These are phyloP conservation scores for Volvox reticuliferus DNA, from an alignment of 139 green algal genomes.

Conservation along the genomic window DNA sequence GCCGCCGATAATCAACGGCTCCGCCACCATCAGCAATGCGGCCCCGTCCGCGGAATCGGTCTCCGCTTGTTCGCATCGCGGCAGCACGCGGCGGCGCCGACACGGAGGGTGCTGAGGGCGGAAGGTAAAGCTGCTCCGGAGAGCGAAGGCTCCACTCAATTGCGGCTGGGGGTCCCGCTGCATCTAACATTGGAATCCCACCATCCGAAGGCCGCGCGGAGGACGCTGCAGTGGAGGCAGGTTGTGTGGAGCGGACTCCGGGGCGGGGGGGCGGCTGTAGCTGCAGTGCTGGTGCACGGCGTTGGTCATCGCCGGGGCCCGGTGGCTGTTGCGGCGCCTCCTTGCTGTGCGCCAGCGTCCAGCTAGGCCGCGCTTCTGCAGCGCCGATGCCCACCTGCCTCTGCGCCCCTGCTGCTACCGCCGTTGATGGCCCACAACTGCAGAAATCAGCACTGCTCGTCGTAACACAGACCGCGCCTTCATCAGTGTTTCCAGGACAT, in stretches of 20 bases:
- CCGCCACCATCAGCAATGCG: background rate
- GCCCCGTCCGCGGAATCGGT: background rate
- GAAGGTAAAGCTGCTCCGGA: slow-evolving; percentile 7
- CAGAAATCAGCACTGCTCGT: too few species aligned
- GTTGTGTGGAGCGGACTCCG: background rate
- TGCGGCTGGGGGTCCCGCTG: background rate
- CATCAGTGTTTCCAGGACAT: too few species aligned
- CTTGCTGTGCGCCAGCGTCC: background rate
- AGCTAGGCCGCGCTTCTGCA: background rate
- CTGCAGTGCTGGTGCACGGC: background rate
- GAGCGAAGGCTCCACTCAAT: background rate
- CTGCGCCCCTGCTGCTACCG: background rate
- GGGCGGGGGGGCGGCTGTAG: background rate
- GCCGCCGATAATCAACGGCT: too few species aligned
- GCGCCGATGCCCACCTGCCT: background rate
- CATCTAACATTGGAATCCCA: too few species aligned
- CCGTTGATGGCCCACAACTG: background rate
- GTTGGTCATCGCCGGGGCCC: background rate
- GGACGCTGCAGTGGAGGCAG: too few species aligned
- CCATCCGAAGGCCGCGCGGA: too few species aligned
- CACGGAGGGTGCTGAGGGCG: slow-evolving; percentile 16
- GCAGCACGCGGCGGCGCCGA: background rate
- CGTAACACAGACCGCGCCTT: too few species aligned
- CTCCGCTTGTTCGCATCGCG: background rate
- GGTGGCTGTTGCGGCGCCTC: too few species aligned